Evolutionary conservation across 371 early-diverging fungal genomes (phyloP).

Genomic region (Apophysomyces trapeziformis): DNA sequence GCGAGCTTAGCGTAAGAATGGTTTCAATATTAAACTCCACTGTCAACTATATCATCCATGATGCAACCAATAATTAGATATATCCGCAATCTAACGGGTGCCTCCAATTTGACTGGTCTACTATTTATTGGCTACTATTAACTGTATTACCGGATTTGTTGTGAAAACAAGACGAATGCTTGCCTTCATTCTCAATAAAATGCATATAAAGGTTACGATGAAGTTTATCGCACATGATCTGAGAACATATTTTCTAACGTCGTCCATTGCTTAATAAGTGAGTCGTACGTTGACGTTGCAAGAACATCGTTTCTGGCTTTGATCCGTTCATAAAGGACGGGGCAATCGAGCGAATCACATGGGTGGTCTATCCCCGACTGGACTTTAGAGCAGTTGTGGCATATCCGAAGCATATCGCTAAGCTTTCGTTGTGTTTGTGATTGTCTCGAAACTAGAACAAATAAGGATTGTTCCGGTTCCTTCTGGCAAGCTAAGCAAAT

Average conservation of each 20-base stretch:
- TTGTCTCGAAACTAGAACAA: conserved; percentile 28
- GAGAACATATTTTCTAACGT: background rate
- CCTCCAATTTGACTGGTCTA: too few relatives aligned
- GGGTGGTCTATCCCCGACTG: conserved; percentile 35
- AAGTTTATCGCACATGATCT: background rate
- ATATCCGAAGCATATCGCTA: conserved; percentile 24
- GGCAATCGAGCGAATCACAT: conserved; percentile 51
- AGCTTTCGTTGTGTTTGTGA: conserved; percentile 26
- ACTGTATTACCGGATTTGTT: too few relatives aligned
- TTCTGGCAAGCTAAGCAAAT: conserved; percentile 35
- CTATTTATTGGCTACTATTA: too few relatives aligned
- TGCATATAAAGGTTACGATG: background rate
- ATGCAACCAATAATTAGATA: too few relatives aligned
- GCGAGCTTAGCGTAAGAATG: too few relatives aligned
- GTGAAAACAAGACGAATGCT: too few relatives aligned
- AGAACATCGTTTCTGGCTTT: conserved; percentile 42
- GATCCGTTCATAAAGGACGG: conserved; percentile 42
- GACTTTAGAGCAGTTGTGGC: conserved; percentile 37
- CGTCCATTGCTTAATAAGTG: conserved; percentile 25
- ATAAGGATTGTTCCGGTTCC: conserved; percentile 17
- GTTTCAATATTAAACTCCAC: too few relatives aligned
- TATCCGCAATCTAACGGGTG: too few relatives aligned
- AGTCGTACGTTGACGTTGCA: conserved; percentile 29
- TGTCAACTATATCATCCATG: too few relatives aligned
- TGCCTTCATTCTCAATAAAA: too few relatives aligned